Percentiles rank a stretch among this genome's conserved stretches.
Conservation (phyloP, 805 yeast species). For the Wickerhamiella occidentalis region DNA sequence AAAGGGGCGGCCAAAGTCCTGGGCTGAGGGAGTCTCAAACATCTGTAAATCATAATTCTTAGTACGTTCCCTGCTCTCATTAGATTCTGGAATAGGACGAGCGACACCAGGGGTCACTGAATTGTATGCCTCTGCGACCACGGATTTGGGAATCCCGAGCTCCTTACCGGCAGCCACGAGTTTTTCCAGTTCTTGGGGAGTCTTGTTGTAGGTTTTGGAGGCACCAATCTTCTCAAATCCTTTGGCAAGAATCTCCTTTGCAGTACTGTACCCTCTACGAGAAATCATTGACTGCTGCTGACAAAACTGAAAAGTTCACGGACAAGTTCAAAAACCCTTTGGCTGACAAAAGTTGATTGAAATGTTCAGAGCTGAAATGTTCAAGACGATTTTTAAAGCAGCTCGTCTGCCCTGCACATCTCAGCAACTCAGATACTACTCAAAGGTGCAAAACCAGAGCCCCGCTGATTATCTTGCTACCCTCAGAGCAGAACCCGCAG, state of each 20-base stretch:
- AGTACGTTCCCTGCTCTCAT: conserved; percentile 12
- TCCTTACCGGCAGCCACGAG: conserved; percentile 24
- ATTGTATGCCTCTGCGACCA: conserved; percentile 22
- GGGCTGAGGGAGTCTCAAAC: conserved; percentile 21
- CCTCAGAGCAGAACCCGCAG: neutral
- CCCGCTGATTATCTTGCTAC: conserved; percentile 8
- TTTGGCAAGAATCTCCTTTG: conserved; percentile 22
- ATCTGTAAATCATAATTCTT: conserved; percentile 20
- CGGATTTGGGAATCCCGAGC: conserved; percentile 23
- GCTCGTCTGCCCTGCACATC: neutral
- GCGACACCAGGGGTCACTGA: conserved; percentile 19
- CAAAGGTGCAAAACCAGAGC: neutral
- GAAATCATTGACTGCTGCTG: neutral
- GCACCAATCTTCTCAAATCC: conserved; percentile 27
- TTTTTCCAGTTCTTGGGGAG: conserved; percentile 22
- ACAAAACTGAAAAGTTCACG: neutral
- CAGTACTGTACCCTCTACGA: conserved; percentile 13
- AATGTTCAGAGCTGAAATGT: neutral
- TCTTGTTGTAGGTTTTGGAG: conserved; percentile 20
- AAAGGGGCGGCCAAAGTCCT: conserved; percentile 26
- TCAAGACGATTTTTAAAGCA: neutral
- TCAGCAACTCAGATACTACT: neutral
- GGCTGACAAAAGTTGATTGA: neutral
- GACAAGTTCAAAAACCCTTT: neutral
- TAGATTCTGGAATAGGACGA: neutral